Conservation (phyloP, 2,329 filamentous ascomycete genomes). For the Emmonsia crescens region DNA sequence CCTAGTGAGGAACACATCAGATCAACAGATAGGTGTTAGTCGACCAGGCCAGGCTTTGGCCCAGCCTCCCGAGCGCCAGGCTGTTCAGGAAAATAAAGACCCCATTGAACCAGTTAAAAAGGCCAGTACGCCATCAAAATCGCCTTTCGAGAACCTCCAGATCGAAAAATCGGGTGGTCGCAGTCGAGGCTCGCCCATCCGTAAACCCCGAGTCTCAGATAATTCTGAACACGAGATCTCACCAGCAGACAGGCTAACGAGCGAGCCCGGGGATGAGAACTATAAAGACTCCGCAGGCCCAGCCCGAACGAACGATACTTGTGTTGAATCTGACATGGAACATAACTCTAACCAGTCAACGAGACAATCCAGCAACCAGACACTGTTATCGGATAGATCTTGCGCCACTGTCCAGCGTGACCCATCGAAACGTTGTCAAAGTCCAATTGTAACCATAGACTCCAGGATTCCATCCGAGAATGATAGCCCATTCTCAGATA, state of each 20-base stretch:
- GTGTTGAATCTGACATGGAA: not conserved
- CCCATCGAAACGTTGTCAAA: slow-evolving; percentile 20
- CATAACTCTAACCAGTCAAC: slow-evolving; percentile 8
- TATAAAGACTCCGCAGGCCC: not conserved
- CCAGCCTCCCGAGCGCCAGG: not conserved
- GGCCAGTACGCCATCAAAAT: not conserved
- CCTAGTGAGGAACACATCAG: not conserved
- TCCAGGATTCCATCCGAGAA: slow-evolving; percentile 1
- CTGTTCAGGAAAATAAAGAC: not conserved
- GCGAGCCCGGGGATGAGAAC: not conserved
- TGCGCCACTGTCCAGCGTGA: slow-evolving; percentile 23
- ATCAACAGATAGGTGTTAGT: not conserved
- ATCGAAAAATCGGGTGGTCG: not conserved
- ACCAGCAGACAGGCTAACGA: not conserved
- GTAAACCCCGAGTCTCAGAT: not conserved
- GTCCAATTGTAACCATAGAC: slow-evolving; percentile 10
- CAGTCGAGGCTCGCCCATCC: not conserved
- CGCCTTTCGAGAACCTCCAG: not conserved
- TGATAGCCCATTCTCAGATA: slow-evolving; percentile 12
- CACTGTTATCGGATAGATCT: slow-evolving; percentile 22
- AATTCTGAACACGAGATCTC: not conserved
- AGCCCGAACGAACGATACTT: not conserved
- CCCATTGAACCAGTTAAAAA: not conserved
- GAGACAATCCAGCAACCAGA: slow-evolving; percentile 26
- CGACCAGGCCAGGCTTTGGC: not conserved